phyloP scores from a whole-genome alignment of 345 rosid species.

The Euphorbia tirucalli region DNA sequence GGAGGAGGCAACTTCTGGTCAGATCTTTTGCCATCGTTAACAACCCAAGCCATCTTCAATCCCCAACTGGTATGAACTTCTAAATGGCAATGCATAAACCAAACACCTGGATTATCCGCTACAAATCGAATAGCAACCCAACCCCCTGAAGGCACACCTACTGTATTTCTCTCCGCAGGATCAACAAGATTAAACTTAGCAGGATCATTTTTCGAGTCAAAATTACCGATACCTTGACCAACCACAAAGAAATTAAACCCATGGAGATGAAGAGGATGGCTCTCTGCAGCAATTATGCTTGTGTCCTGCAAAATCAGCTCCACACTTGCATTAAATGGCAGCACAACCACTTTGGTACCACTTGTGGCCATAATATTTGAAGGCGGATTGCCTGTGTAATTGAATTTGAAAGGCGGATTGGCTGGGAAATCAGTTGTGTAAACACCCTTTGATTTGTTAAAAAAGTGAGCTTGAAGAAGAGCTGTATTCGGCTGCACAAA shows the following conservation, averaged over 20 bases:
- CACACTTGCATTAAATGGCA: conserved; percentile 41
- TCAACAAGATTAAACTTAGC: conserved; percentile 47
- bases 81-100: conserved; percentile 60
- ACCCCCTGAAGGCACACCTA: conserved; percentile 54
- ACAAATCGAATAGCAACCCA: conserved; percentile 58
- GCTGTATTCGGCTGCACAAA: conserved; percentile 43
- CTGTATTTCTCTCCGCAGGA: conserved; percentile 51
- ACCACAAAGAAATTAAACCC: conserved; percentile 52
- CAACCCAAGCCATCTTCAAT: conserved; percentile 59
- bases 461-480: conserved; percentile 50
- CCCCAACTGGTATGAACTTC: conserved; percentile 65
- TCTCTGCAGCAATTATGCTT: conserved; percentile 44
- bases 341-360: conserved; percentile 45
- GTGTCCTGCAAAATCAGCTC: conserved; percentile 59
- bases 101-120: conserved; percentile 50
- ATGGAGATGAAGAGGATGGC: conserved; percentile 58
- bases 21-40: conserved; percentile 38
- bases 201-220: conserved; percentile 43
- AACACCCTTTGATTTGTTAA: conserved; percentile 40
- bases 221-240: conserved; percentile 50
- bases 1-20: conserved; percentile 49
- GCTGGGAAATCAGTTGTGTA: conserved; percentile 45
- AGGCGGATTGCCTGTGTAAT: conserved; percentile 53
- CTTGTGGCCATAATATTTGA: conserved; percentile 29
- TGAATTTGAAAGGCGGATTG: conserved; percentile 47